These are phyloP conservation scores for Graphium sp. DNA, from an alignment of 2,329 filamentous ascomycete genomes.

Conservation along the genomic window DNA sequence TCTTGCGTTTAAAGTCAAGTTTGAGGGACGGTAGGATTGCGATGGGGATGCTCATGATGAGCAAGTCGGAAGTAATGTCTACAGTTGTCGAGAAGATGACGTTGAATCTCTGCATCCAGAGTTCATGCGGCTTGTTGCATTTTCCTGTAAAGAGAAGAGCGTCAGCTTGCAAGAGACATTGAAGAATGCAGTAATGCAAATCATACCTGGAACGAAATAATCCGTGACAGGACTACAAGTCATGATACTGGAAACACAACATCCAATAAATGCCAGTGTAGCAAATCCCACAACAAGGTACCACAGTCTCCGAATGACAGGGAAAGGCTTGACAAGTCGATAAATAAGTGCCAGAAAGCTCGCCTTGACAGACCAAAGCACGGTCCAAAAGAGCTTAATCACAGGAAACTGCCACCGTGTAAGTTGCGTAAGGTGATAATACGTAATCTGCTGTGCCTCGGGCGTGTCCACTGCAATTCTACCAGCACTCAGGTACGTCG, in stretches of 20 bases:
- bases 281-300: conserved; percentile 7
- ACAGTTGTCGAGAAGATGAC: conserved; percentile 7
- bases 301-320: conserved; percentile 7
- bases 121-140: conserved; percentile 6
- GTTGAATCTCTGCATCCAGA: conserved; percentile 6
- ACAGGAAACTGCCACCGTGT: conserved; percentile 9
- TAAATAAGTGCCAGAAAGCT: conserved; percentile 10
- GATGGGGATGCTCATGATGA: conserved; percentile 9
- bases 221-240: conserved; percentile 6
- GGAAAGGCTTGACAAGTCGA: conserved; percentile 7
- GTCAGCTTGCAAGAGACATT: conserved; percentile 2
- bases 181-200: not conserved
- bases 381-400: conserved; percentile 10
- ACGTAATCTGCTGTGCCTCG: conserved; percentile 2
- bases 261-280: conserved; percentile 8
- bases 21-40: conserved; percentile 6
- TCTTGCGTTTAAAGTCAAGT: conserved; percentile 7
- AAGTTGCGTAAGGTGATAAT: conserved; percentile 2
- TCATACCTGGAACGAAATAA: conserved; percentile 7
- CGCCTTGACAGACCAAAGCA: conserved; percentile 10
- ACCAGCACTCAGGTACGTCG: conserved; percentile 6
- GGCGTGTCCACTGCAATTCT: conserved; percentile 3
- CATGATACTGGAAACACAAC: conserved; percentile 6
- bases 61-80: conserved; percentile 7
- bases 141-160: conserved; percentile 5